Conservation (phyloP, 768 basidiomycete genomes). For the Boletellus emodensis region DNA sequence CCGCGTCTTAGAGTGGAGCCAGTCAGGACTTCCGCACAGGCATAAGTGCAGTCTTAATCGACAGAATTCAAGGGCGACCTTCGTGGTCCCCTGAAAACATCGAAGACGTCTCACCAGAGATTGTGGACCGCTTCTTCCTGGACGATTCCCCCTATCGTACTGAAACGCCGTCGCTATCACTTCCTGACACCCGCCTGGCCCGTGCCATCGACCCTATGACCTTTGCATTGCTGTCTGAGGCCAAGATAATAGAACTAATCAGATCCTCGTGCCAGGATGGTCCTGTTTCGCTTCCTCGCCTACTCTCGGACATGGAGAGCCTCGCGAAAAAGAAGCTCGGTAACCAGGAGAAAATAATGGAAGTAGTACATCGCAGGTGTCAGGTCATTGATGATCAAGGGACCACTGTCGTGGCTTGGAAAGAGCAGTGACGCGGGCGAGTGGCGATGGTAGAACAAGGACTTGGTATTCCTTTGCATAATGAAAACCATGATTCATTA, state of each 20-base stretch:
- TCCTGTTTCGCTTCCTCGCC: conserved; percentile 26
- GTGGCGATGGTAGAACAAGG: conserved; percentile 16
- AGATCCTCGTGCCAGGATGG: conserved; percentile 37
- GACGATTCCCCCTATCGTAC: conserved; percentile 45
- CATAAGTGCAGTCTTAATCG: conserved; percentile 63
- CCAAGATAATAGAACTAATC: conserved; percentile 64
- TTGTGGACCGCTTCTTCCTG: conserved; percentile 68
- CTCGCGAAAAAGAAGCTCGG: conserved; percentile 44
- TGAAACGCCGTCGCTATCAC: conserved; percentile 41
- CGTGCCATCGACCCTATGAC: conserved; percentile 31
- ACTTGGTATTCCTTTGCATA: background rate
- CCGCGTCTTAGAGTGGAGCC: conserved; percentile 55
- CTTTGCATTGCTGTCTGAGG: conserved; percentile 73
- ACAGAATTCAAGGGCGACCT: conserved; percentile 51
- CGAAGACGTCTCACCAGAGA: conserved; percentile 53
- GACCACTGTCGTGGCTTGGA: conserved; percentile 21
- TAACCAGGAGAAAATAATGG: conserved; percentile 70
- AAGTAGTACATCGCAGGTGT: conserved; percentile 71
- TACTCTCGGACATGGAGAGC: conserved; percentile 22
- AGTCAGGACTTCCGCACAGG: conserved; percentile 83
- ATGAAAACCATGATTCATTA: background rate
- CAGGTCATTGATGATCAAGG: conserved; percentile 50
- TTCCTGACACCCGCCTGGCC: conserved; percentile 34
- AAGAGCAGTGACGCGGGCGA: conserved; percentile 14
- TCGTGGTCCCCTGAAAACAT: conserved; percentile 68